phyloP scores from a whole-genome alignment of 768 basidiomycete genomes.

The Lentinula aciculospora region DNA sequence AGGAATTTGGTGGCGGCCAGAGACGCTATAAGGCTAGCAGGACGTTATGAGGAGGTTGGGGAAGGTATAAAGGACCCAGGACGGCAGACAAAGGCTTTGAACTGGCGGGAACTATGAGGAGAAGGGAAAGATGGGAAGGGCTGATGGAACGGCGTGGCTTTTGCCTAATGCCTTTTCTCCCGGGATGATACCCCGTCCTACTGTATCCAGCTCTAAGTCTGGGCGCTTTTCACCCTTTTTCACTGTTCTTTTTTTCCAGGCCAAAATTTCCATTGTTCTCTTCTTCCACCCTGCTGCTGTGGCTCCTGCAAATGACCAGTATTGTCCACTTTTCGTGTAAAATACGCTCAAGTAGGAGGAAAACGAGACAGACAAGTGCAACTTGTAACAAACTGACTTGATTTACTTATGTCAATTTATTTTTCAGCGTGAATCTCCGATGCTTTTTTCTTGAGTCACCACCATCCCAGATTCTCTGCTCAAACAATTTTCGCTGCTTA shows the following conservation, averaged over 20 bases:
- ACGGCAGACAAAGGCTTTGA: background rate
- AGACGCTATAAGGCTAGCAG: background rate
- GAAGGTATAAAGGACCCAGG: background rate
- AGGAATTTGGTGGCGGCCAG: conserved; percentile 19
- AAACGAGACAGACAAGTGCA: background rate
- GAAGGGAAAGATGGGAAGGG: conserved; percentile 10
- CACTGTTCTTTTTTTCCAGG: background rate
- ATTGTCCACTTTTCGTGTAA: background rate
- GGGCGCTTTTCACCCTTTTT: background rate
- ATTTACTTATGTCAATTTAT: background rate
- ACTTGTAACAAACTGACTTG: background rate
- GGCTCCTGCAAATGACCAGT: background rate
- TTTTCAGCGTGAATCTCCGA: too few relatives aligned
- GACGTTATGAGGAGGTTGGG: background rate
- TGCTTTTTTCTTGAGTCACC: too few relatives aligned
- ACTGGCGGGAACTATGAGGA: conserved; percentile 1
- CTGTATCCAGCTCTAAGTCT: background rate
- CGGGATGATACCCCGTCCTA: conserved; percentile 3
- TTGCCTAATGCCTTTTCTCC: conserved; percentile 1
- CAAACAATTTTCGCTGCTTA: too few relatives aligned
- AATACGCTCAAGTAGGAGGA: background rate
- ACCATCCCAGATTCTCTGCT: too few relatives aligned
- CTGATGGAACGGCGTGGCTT: background rate
- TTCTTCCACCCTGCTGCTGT: background rate
- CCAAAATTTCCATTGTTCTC: background rate